Percentiles rank a stretch among this genome's conserved stretches.
phyloP scores from a whole-genome alignment of 2,329 filamentous ascomycete species.

The Colletotrichum caudatum region DNA sequence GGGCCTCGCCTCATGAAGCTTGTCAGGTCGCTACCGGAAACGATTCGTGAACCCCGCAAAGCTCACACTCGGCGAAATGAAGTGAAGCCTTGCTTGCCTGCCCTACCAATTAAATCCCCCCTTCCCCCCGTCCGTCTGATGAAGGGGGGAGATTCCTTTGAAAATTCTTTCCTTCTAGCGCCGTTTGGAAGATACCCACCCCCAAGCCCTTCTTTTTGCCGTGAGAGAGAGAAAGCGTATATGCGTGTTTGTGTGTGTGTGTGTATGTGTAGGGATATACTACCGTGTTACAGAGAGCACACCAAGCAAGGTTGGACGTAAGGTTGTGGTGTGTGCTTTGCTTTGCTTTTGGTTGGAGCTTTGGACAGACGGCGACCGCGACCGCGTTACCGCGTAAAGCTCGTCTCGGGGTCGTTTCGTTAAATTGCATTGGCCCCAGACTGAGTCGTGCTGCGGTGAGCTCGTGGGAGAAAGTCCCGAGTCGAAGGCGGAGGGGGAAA shows the following conservation, averaged over 20 bases:
- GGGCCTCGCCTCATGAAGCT: slow-evolving; percentile 2
- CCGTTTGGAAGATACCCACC: neutral
- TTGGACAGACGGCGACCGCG: neutral
- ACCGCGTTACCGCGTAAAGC: slow-evolving; percentile 5
- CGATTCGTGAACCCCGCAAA: slow-evolving; percentile 4
- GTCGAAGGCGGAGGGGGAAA: no score
- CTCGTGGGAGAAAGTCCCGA: neutral
- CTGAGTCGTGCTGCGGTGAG: neutral
- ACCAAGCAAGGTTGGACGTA: no score
- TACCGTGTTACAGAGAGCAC: no score
- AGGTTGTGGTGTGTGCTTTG: neutral
- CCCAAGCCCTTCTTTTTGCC: slow-evolving; percentile 7
- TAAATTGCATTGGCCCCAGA: neutral
- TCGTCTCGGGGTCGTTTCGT: slow-evolving; percentile 23
- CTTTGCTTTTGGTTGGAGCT: no score
- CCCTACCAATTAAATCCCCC: neutral
- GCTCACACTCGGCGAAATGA: neutral
- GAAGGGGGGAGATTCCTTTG: slow-evolving; percentile 7
- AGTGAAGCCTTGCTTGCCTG: neutral
- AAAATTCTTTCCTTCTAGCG: slow-evolving; percentile 17
- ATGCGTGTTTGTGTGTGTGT: neutral
- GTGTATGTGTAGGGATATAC: no score
- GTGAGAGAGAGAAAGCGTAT: neutral
- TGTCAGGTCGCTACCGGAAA: slow-evolving; percentile 1
- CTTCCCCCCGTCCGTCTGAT: neutral